Base-by-base conservation (phyloP, 768 basidiomycete species). In the Phaeotremella fagi region DNA sequence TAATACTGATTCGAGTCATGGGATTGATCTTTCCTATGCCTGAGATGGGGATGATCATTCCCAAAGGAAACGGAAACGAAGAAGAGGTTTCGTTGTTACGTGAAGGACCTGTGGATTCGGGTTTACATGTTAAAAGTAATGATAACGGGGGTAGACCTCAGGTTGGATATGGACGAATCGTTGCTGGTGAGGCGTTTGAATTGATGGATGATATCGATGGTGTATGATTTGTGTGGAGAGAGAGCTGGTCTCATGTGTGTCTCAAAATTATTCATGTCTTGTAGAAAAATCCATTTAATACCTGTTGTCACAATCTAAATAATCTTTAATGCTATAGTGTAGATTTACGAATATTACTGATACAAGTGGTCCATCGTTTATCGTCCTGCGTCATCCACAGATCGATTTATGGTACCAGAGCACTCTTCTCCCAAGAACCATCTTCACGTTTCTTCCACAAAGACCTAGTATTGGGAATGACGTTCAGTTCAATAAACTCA, bases 401-500 rank as follows among this genome's bases (percentile, higher is more conserved):
- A 14, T 11, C 12, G 6, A 6, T 20, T 22, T 41, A 41, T 20
- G 38, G 38, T 11, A 41, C 38, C 11, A 41, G 38, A 20, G 38
- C 7, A 18, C 7, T 20, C 22, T 65, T 55, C 20, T 64, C 51
- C 68, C 68, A 70, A 24, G 48, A 31, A 3, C 62, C 66, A 31
- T 63, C 60, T 16, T n/a, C 31, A 43, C 63, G 44, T 41, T 48
- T 54, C 2, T 29, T 63, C 66, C 66, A 74, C 18, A 68, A 69
- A 1, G 63, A 67, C 12, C 68, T 44, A 25, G 52, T 49, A 50
- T 74, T 74, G 4, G 72, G 72, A 14, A 60, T 53, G 12, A 60
- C 55, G 42, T 71, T 72, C 29, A 74, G 64, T 44, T 74, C 68
- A 46, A 74, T 59, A 27, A 54, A 57, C 43, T 74, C 72, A 33